phyloP scores from a whole-genome alignment of 2,329 filamentous ascomycete genomes.

The Phaeosphaeriaceae sp. region DNA sequence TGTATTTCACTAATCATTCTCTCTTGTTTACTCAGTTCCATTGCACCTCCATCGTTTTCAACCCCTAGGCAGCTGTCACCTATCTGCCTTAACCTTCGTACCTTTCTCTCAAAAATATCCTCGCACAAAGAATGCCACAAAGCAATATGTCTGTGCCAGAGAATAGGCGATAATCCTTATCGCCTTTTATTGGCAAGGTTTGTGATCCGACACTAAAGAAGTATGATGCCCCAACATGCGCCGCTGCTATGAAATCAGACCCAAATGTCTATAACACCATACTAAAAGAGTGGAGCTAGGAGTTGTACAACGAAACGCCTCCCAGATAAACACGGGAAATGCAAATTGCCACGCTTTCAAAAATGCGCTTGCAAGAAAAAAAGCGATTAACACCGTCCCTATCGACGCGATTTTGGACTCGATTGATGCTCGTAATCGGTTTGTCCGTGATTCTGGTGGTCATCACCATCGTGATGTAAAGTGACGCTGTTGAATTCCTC shows the following conservation, averaged over 20 bases:
- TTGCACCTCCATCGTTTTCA: neutral
- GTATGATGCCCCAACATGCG: slow-evolving; percentile 22
- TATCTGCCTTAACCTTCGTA: slow-evolving; percentile 1
- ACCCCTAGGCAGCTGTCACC: slow-evolving; percentile 9
- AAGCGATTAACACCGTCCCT: slow-evolving; percentile 5
- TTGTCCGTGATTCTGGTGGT: slow-evolving; percentile 55
- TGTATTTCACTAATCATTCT: slow-evolving; percentile 7
- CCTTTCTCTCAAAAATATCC: neutral
- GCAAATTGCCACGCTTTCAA: slow-evolving; percentile 9
- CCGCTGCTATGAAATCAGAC: slow-evolving; percentile 22
- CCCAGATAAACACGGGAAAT: slow-evolving; percentile 14
- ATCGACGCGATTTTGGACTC: slow-evolving; percentile 31
- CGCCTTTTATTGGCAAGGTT: neutral
- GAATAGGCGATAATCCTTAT: slow-evolving; percentile 11
- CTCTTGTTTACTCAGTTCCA: neutral
- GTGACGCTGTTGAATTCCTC: slow-evolving; percentile 99
- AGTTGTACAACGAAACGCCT: slow-evolving; percentile 30
- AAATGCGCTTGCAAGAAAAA: neutral
- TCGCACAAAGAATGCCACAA: slow-evolving; percentile 11
- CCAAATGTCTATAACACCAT: slow-evolving; percentile 24
- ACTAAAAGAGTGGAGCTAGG: slow-evolving; percentile 40
- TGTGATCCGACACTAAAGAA: slow-evolving; percentile 8
- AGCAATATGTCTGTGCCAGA: slow-evolving; percentile 20
- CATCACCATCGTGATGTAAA: slow-evolving; percentile 92
- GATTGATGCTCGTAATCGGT: slow-evolving; percentile 30